Evolutionary conservation across 2,329 filamentous ascomycete genomes (phyloP).

Genomic region (Xylariaceae sp.): DNA sequence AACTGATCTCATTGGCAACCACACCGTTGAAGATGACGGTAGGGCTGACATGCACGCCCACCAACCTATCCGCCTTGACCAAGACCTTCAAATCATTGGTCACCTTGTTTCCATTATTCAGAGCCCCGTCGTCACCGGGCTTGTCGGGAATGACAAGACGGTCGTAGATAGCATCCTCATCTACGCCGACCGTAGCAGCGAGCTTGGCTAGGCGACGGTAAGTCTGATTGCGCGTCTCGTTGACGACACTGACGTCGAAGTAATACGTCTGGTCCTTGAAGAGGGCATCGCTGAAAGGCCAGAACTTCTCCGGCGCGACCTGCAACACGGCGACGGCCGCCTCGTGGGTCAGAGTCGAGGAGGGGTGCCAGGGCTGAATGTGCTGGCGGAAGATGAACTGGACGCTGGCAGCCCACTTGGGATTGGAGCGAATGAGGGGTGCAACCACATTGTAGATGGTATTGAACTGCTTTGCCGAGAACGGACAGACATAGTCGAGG

Average conservation of each 20-base stretch:
- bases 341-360: constrained; percentile 75
- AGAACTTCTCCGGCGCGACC: constrained; percentile 67
- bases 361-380: constrained; percentile 92
- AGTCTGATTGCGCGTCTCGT: constrained; percentile 78
- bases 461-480: constrained; percentile 64
- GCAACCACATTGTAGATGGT: constrained; percentile 64
- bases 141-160: constrained; percentile 65
- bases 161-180: constrained; percentile 63
- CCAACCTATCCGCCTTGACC: constrained; percentile 71
- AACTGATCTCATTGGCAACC: constrained; percentile 72
- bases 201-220: constrained; percentile 74
- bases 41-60: constrained; percentile 84
- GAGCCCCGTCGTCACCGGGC: constrained; percentile 57
- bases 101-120: constrained; percentile 76
- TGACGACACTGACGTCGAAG: constrained; percentile 80
- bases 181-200: constrained; percentile 63
- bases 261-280: constrained; percentile 64
- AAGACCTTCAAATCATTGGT: constrained; percentile 81
- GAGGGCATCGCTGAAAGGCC: constrained; percentile 66
- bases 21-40: constrained; percentile 86
- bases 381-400: constrained; percentile 84
- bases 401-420: constrained; percentile 51
- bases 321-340: constrained; percentile 74
- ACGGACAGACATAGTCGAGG: constrained; percentile 88
- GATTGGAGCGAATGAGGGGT: constrained; percentile 58